phyloP scores from a whole-genome alignment of 768 basidiomycete species.

The Tylopilus plumbeoviolaceoides region DNA sequence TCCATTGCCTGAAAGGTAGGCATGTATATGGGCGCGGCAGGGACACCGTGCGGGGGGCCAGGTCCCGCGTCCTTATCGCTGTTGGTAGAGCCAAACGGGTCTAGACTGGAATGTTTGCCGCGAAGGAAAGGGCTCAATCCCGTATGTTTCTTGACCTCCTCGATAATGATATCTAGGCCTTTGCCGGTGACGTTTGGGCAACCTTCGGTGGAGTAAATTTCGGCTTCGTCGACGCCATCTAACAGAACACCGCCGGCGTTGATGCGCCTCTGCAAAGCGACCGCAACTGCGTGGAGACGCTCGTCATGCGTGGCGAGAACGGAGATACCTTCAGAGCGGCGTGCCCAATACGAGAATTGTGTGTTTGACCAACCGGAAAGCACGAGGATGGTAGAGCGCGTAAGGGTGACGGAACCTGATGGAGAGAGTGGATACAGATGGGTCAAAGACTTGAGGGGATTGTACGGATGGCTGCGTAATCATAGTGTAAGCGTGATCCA shows the following conservation, averaged over 20 bases:
- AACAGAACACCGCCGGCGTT: conserved; percentile 31
- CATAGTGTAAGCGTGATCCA: conserved; percentile 21
- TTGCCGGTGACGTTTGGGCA: conserved; percentile 44
- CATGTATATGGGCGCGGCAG: conserved; percentile 35
- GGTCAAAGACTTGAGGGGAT: conserved; percentile 45
- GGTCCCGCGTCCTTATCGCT: conserved; percentile 33
- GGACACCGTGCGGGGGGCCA: conserved; percentile 20
- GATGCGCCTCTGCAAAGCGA: conserved; percentile 40
- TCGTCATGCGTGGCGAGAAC: conserved; percentile 41
- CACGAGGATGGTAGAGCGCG: conserved; percentile 43
- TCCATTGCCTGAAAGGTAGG: conserved; percentile 39
- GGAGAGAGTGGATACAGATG: conserved; percentile 39
- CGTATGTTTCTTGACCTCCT: conserved; percentile 46
- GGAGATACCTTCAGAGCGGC: conserved; percentile 46
- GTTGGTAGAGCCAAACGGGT: conserved; percentile 42
- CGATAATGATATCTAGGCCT: conserved; percentile 46
- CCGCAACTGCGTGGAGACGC: conserved; percentile 37
- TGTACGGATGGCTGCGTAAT: conserved; percentile 45
- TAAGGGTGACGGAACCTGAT: conserved; percentile 42
- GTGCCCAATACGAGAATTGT: conserved; percentile 54
- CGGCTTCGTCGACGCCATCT: conserved; percentile 23
- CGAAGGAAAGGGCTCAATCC: conserved; percentile 47
- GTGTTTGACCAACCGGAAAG: conserved; percentile 53
- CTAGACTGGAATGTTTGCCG: conserved; percentile 48
- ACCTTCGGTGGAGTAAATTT: conserved; percentile 27